Evolutionary conservation across 1,139 yeast genomes (phyloP).

Genomic region (Diutina mesorugosa): DNA sequence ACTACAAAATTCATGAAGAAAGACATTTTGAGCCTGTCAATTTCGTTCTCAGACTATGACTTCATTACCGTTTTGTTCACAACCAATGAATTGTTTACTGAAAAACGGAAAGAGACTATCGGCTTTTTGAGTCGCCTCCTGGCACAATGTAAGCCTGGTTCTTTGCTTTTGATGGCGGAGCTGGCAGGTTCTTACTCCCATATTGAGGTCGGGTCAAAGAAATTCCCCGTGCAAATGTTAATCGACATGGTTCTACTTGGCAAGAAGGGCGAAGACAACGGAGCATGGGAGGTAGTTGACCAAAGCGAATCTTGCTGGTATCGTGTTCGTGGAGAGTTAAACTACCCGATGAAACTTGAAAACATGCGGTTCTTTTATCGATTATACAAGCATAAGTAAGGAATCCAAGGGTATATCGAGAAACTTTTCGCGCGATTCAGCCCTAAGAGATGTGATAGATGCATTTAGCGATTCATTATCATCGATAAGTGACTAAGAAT

Average conservation of each 20-base stretch:
- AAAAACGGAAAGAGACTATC: slow-evolving; percentile 49
- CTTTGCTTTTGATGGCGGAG: slow-evolving; percentile 58
- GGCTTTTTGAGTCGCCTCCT: slow-evolving; percentile 42
- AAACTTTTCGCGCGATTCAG: background rate
- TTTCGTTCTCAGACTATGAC: slow-evolving; percentile 11
- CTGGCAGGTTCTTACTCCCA: slow-evolving; percentile 88
- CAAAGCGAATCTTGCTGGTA: slow-evolving; percentile 77
- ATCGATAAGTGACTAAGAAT: too few species aligned
- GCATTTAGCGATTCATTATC: too few species aligned
- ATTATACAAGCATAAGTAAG: slow-evolving; percentile 41
- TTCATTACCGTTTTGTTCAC: slow-evolving; percentile 70
- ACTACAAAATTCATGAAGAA: slow-evolving; percentile 32
- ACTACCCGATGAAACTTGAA: slow-evolving; percentile 63
- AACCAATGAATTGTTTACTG: slow-evolving; percentile 73
- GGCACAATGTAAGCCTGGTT: slow-evolving; percentile 35
- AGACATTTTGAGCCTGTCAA: slow-evolving; percentile 27
- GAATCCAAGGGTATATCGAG: background rate
- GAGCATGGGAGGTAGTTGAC: slow-evolving; percentile 55
- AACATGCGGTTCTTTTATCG: slow-evolving; percentile 82
- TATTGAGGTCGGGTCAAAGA: slow-evolving; percentile 60
- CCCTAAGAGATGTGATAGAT: background rate
- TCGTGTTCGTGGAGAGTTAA: slow-evolving; percentile 37
- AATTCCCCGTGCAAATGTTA: slow-evolving; percentile 72
- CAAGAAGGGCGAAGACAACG: slow-evolving; percentile 30
- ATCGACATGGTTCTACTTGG: slow-evolving; percentile 63